Conservation (phyloP, 192 early-diverging fungal species). For the Coemansia sp. region DNA sequence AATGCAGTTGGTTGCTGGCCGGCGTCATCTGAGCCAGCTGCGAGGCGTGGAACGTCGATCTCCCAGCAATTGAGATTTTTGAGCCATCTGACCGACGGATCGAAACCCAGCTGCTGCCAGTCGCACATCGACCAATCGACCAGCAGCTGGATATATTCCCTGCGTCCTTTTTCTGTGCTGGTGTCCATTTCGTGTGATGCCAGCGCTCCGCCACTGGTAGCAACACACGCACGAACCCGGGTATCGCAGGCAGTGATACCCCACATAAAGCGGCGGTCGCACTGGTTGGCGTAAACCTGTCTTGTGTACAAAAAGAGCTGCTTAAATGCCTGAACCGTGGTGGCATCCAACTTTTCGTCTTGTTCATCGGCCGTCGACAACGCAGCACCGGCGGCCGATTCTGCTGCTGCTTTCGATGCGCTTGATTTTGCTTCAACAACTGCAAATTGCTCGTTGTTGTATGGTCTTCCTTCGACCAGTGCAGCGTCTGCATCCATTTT, state of each 20-base stretch:
- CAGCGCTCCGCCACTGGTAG: constrained; percentile 1
- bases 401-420: no score
- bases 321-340: neutral
- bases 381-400: no score
- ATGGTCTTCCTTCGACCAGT: no score
- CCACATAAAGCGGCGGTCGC: neutral
- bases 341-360: no score
- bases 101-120: constrained; percentile 6
- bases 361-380: no score
- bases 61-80: neutral
- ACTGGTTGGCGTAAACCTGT: constrained; percentile 5
- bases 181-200: constrained; percentile 3
- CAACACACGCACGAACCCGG: neutral
- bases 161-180: neutral
- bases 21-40: no score
- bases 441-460: no score
- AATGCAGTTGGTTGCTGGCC: no score
- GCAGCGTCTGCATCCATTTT: no score
- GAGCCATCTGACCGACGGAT: constrained; percentile 4
- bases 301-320: constrained; percentile 10
- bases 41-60: neutral
- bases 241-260: neutral
- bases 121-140: constrained; percentile 20
- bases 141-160: constrained; percentile 2
- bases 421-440: no score